phyloP scores from a whole-genome alignment of 768 basidiomycete genomes.

The Amanita thiersii region DNA sequence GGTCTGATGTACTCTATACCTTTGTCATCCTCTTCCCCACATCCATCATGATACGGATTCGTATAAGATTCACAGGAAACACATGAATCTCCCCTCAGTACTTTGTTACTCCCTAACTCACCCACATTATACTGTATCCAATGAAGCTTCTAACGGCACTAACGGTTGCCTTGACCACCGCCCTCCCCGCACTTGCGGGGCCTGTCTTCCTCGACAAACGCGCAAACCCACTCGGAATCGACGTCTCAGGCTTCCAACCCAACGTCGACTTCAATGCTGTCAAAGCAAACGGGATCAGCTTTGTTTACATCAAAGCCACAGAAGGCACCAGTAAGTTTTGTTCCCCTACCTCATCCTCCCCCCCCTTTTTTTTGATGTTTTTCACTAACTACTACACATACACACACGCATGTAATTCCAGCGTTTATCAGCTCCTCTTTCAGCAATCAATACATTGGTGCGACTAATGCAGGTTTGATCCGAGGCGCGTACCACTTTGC shows the following conservation, averaged over 20 bases:
- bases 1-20: too few relatives aligned
- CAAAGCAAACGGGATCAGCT: conserved; percentile 40
- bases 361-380: not conserved
- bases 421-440: conserved; percentile 36
- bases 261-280: conserved; percentile 44
- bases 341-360: not conserved
- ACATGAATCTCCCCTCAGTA: too few relatives aligned
- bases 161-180: not conserved
- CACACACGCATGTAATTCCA: too few relatives aligned
- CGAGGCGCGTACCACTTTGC: conserved; percentile 58
- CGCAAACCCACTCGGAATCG: conserved; percentile 39
- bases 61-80: too few relatives aligned
- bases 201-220: conserved; percentile 17
- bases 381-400: conserved; percentile 23
- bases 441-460: conserved; percentile 42
- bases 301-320: conserved; percentile 62
- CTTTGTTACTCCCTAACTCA: too few relatives aligned
- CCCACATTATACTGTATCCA: too few relatives aligned
- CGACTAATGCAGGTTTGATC: conserved; percentile 45
- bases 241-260: conserved; percentile 44
- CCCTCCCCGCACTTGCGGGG: not conserved
- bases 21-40: too few relatives aligned
- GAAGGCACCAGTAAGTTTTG: conserved; percentile 40
- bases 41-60: too few relatives aligned
- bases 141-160: not conserved